Evolutionary conservation across 129 eudicot species (phyloP).

Genomic region (Pulicaria dysenterica): DNA sequence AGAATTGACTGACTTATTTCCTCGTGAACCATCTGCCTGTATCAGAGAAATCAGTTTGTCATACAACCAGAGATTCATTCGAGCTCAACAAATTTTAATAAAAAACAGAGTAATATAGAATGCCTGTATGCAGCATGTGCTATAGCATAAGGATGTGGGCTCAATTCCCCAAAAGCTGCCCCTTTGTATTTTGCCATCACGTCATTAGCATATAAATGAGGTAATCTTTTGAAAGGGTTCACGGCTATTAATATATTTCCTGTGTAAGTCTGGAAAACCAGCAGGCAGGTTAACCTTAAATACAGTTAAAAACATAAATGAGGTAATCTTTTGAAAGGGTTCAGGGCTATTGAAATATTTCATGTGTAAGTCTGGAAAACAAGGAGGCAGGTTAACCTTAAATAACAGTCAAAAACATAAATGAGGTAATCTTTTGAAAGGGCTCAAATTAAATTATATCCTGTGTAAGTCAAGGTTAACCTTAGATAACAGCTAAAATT

Average conservation of each 20-base stretch:
- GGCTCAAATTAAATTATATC: too few relatives aligned
- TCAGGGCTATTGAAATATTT: too few relatives aligned
- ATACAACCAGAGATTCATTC: background rate
- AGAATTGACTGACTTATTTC: conserved; percentile 84
- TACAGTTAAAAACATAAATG: background rate
- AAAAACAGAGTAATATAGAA: conserved; percentile 6
- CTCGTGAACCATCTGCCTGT: conserved; percentile 81
- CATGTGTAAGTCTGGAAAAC: conserved; percentile 37
- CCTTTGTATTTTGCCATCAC: conserved; percentile 83
- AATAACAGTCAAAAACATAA: too few relatives aligned
- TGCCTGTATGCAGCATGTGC: conserved; percentile 94
- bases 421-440: too few relatives aligned
- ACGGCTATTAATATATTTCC: conserved; percentile 94
- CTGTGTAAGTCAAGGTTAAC: too few relatives aligned
- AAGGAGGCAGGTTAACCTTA: background rate
- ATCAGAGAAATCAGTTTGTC: conserved; percentile 16
- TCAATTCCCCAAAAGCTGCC: conserved; percentile 69
- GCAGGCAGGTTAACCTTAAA: conserved; percentile 18
- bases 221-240: conserved; percentile 83
- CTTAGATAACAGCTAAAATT: too few relatives aligned
- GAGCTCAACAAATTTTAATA: background rate
- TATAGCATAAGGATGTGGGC: conserved; percentile 97
- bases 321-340: too few relatives aligned
- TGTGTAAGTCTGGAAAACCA: conserved; percentile 77
- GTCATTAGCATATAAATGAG: conserved; percentile 61